phyloP scores from a whole-genome alignment of 345 rosid species.

The Sisymbrium irio region DNA sequence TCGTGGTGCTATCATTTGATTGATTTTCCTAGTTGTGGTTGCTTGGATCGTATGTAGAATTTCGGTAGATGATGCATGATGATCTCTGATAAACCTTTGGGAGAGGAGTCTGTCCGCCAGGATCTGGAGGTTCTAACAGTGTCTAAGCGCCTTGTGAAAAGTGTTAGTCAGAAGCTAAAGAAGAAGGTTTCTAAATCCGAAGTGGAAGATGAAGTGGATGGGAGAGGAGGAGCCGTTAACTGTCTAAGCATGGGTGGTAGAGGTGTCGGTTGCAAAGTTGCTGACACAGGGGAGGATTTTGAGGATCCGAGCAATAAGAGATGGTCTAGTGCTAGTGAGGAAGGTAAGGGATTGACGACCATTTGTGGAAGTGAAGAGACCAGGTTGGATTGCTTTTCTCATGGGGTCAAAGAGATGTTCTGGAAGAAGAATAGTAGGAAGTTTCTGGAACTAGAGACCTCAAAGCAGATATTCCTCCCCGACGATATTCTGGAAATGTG shows the following conservation, averaged over 20 bases:
- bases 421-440: slow-evolving; percentile 71
- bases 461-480: slow-evolving; percentile 72
- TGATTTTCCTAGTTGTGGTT: too few relatives aligned
- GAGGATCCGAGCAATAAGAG: slow-evolving; percentile 75
- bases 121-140: slow-evolving; percentile 71
- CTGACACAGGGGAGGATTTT: slow-evolving; percentile 73
- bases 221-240: slow-evolving; percentile 53
- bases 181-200: slow-evolving; percentile 51
- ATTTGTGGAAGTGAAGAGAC: slow-evolving; percentile 71
- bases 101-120: slow-evolving; percentile 54
- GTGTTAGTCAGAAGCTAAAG: slow-evolving; percentile 71
- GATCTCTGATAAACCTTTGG: slow-evolving; percentile 46
- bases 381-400: slow-evolving; percentile 79
- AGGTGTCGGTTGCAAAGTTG: slow-evolving; percentile 96
- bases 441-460: slow-evolving; percentile 42
- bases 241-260: slow-evolving; percentile 72
- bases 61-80: slow-evolving; percentile 24
- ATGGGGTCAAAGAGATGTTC: slow-evolving; percentile 79
- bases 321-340: slow-evolving; percentile 81
- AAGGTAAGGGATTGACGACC: slow-evolving; percentile 54
- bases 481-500: slow-evolving; percentile 93
- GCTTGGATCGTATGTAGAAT: too few relatives aligned
- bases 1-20: too few relatives aligned
- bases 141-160: slow-evolving; percentile 72
- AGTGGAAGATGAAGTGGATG: slow-evolving; percentile 52